Conservation (phyloP, 371 early-diverging fungal genomes). For the Mucor plumbeus region DNA sequence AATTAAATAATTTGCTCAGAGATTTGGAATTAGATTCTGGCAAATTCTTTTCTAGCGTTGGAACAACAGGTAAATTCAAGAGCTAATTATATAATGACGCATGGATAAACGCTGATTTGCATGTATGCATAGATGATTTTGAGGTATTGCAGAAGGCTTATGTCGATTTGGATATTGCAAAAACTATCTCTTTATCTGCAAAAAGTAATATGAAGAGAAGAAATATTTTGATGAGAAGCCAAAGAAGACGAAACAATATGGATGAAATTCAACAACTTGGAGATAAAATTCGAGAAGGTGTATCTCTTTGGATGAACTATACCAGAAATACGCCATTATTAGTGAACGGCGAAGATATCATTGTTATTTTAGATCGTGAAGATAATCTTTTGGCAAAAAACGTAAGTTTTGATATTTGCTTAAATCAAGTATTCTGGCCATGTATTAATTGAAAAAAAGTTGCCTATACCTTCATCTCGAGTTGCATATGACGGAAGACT, state of each 20-base stretch:
- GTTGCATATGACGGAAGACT: constrained; percentile 17
- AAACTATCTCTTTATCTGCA: constrained; percentile 51
- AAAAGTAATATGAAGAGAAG: constrained; percentile 51
- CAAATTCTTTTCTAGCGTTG: constrained; percentile 47
- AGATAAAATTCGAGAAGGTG: constrained; percentile 39
- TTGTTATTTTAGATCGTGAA: constrained; percentile 35
- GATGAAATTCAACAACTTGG: constrained; percentile 38
- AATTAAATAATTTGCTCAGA: constrained; percentile 46
- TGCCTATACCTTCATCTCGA: constrained; percentile 33
- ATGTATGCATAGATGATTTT: constrained; percentile 39
- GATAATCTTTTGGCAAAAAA: constrained; percentile 35
- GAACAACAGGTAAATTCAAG: constrained; percentile 40
- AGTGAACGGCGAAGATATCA: constrained; percentile 37
- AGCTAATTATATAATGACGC: neutral
- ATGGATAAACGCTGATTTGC: neutral
- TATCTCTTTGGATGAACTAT: constrained; percentile 33
- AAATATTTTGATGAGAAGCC: constrained; percentile 34
- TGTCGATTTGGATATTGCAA: constrained; percentile 55
- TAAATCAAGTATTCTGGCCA: neutral
- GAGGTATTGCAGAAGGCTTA: constrained; percentile 53
- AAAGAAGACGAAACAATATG: constrained; percentile 32
- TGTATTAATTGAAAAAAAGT: constrained; percentile 14
- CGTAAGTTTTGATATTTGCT: constrained; percentile 16
- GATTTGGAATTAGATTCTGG: constrained; percentile 52
- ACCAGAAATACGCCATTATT: constrained; percentile 33